A percentile compares a stretch with the other conserved stretches of the same genome.
These are phyloP conservation scores for Ceratocystis harringtonii DNA, from an alignment of 2,329 filamentous ascomycete species.

Conservation along the genomic window DNA sequence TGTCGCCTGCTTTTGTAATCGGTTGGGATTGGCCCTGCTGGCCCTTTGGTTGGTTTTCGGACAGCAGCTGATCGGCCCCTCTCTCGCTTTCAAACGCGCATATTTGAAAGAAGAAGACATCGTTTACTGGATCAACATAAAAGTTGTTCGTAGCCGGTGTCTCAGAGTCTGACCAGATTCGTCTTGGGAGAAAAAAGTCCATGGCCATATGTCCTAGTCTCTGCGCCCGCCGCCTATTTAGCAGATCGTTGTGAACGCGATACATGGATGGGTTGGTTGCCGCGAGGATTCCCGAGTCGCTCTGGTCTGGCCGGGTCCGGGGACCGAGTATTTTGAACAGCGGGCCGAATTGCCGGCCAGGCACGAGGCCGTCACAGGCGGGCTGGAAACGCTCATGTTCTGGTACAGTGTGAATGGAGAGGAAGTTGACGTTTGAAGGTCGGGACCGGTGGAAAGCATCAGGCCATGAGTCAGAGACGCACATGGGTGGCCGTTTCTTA, in stretches of 20 bases:
- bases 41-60: not conserved
- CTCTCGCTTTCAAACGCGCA: not conserved
- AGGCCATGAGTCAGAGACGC: not conserved
- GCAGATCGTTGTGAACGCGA: not conserved
- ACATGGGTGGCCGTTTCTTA: not conserved
- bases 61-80: not conserved
- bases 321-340: not conserved
- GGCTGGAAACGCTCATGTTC: not conserved
- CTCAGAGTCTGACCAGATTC: not conserved
- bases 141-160: not conserved
- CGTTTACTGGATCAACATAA: not conserved
- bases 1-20: not conserved
- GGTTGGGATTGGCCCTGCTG: not conserved
- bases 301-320: not conserved
- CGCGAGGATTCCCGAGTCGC: not conserved
- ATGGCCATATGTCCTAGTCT: not conserved
- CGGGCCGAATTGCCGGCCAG: not conserved
- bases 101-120: not conserved
- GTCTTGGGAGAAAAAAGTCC: not conserved
- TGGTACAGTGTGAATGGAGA: not conserved
- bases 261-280: conserved; percentile 1
- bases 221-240: not conserved
- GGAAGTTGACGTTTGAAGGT: not conserved
- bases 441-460: not conserved
- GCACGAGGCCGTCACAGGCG: not conserved